Evolutionary conservation across 495 filamentous ascomycete species (phyloP).

Genomic region (Rhypophila decipiens): DNA sequence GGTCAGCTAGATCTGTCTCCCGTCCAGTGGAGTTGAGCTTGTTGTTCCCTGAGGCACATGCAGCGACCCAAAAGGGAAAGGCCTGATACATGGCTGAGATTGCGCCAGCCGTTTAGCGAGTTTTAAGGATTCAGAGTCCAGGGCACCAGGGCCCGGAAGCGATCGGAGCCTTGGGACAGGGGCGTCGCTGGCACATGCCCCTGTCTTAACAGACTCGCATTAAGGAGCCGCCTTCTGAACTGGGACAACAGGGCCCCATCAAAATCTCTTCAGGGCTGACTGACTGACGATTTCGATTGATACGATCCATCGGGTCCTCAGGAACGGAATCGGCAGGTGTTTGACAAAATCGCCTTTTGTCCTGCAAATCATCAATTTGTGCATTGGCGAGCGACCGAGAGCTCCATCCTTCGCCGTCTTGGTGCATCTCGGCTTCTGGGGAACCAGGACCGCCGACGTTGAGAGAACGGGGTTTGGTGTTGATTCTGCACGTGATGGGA

Average conservation of each 20-base stretch:
- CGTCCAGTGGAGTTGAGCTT: too few species aligned
- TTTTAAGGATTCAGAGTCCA: constrained; percentile 27
- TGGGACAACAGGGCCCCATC: neutral
- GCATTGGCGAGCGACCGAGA: neutral
- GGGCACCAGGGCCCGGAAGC: constrained; percentile 30
- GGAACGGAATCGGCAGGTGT: neutral
- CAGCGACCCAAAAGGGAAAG: constrained; percentile 20
- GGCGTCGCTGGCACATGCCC: constrained; percentile 15
- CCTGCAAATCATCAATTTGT: neutral
- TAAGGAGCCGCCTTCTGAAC: constrained; percentile 9
- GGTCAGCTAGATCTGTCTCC: too few species aligned
- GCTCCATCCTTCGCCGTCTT: neutral
- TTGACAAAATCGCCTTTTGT: constrained; percentile 7
- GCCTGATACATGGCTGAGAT: constrained; percentile 34
- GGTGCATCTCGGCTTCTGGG: too few species aligned
- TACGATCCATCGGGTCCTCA: too few species aligned
- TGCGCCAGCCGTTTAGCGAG: constrained; percentile 32
- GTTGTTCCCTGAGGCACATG: constrained; percentile 7
- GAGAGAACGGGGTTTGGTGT: too few species aligned
- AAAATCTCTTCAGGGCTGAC: neutral
- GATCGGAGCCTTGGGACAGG: constrained; percentile 24
- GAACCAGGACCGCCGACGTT: too few species aligned
- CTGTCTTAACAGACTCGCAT: constrained; percentile 13
- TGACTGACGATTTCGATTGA: too few species aligned
- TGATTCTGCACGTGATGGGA: neutral